Percentiles rank a stretch among this genome's conserved stretches.
Evolutionary conservation across 2,329 filamentous ascomycete genomes (phyloP).

Genomic region (Botrytis fabae): DNA sequence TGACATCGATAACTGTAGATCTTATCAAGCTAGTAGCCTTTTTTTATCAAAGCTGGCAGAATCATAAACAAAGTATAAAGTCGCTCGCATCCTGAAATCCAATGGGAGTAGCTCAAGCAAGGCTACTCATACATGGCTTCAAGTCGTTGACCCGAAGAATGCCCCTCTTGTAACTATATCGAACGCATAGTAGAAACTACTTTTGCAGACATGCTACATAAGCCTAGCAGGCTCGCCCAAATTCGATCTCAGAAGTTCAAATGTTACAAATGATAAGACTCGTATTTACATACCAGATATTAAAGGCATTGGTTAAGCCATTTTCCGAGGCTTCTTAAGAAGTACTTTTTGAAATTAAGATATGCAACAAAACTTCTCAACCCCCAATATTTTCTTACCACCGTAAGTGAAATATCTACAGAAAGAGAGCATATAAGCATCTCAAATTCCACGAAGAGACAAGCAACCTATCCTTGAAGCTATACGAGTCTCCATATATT

Average conservation of each 20-base stretch:
- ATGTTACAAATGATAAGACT: background rate
- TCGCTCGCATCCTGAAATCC: fast-evolving
- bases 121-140: too few species aligned
- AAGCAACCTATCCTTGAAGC: background rate
- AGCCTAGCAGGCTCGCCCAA: background rate
- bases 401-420: too few species aligned
- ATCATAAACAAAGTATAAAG: background rate
- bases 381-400: too few species aligned
- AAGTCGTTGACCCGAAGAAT: too few species aligned
- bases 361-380: too few species aligned
- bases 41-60: background rate
- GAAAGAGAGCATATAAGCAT: too few species aligned
- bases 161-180: too few species aligned
- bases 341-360: too few species aligned
- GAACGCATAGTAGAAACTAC: background rate
- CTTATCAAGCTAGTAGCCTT: background rate
- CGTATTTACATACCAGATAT: too few species aligned
- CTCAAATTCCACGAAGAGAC: too few species aligned
- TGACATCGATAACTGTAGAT: background rate
- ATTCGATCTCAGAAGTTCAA: background rate
- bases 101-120: background rate
- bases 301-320: too few species aligned
- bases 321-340: background rate
- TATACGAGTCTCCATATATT: fast-evolving
- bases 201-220: background rate